Percentiles rank a stretch among this genome's conserved stretches.
Conservation (phyloP, 1,284 basidiomycete species). For the Xerocomus amazonicus region DNA sequence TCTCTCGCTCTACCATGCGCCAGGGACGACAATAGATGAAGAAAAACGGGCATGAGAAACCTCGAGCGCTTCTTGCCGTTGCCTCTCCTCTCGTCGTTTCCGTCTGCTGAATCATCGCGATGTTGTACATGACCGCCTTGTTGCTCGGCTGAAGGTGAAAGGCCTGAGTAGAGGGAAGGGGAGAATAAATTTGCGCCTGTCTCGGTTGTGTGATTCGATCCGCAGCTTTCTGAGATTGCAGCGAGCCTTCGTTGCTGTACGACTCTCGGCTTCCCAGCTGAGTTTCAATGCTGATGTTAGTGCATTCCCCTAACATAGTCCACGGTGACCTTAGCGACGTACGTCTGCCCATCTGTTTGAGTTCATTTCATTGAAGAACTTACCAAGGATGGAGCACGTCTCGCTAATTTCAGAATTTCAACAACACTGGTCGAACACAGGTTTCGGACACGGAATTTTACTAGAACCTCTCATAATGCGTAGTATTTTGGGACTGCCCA, state of each 20-base stretch:
- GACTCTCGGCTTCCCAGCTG: not conserved
- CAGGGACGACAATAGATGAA: too few species aligned
- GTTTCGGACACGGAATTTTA: conserved; percentile 21
- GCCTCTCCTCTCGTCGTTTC: conserved; percentile 63
- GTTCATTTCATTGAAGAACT: not conserved
- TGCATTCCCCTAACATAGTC: conserved; percentile 20
- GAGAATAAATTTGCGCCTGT: conserved; percentile 5
- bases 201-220: not conserved
- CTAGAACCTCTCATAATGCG: too few species aligned
- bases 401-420: conserved; percentile 32
- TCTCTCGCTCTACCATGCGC: too few species aligned
- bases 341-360: conserved; percentile 2
- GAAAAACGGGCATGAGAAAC: conserved; percentile 39
- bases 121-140: conserved; percentile 88
- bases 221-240: conserved; percentile 23
- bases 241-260: conserved; percentile 24
- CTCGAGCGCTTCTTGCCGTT: conserved; percentile 56
- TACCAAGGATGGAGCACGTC: conserved; percentile 17
- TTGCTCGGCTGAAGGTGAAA: conserved; percentile 79
- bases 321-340: conserved; percentile 31
- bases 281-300: conserved; percentile 9
- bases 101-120: conserved; percentile 95
- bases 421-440: conserved; percentile 30
- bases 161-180: conserved; percentile 48
- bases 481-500: too few species aligned